Evolutionary conservation across 2,329 filamentous ascomycete species (phyloP).

Genomic region (Botrytis deweyae): DNA sequence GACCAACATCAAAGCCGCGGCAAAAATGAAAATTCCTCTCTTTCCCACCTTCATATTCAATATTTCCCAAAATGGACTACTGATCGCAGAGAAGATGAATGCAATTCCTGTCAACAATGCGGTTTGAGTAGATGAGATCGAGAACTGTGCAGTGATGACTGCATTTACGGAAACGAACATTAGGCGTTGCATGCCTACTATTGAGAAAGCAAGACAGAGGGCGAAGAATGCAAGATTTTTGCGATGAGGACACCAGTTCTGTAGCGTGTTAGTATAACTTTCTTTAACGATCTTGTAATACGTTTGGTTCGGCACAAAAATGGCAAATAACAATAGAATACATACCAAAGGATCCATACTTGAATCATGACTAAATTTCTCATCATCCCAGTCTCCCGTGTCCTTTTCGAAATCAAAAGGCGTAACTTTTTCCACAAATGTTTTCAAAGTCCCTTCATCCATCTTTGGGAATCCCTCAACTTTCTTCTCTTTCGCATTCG

Average conservation of each 20-base stretch:
- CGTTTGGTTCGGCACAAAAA: neutral
- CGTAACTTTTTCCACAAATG: neutral
- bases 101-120: slow-evolving; percentile 54
- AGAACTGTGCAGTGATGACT: slow-evolving; percentile 45
- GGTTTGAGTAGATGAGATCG: slow-evolving; percentile 49
- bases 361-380: neutral
- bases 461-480: neutral
- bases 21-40: slow-evolving; percentile 52
- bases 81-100: slow-evolving; percentile 49
- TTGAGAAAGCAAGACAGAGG: slow-evolving; percentile 48
- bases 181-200: slow-evolving; percentile 55
- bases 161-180: slow-evolving; percentile 51
- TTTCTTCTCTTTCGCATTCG: neutral
- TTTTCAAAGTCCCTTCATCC: neutral
- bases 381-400: neutral
- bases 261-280: neutral
- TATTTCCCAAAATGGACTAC: slow-evolving; percentile 46
- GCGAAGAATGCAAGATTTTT: slow-evolving; percentile 52
- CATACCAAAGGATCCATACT: slow-evolving; percentile 8
- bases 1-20: slow-evolving; percentile 48
- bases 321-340: neutral
- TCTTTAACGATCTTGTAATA: neutral
- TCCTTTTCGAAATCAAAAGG: neutral
- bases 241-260: slow-evolving; percentile 58
- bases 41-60: slow-evolving; percentile 52